These are phyloP conservation scores for Chaetomium globosum DNA, from an alignment of 2,329 filamentous ascomycete genomes.

Conservation along the genomic window DNA sequence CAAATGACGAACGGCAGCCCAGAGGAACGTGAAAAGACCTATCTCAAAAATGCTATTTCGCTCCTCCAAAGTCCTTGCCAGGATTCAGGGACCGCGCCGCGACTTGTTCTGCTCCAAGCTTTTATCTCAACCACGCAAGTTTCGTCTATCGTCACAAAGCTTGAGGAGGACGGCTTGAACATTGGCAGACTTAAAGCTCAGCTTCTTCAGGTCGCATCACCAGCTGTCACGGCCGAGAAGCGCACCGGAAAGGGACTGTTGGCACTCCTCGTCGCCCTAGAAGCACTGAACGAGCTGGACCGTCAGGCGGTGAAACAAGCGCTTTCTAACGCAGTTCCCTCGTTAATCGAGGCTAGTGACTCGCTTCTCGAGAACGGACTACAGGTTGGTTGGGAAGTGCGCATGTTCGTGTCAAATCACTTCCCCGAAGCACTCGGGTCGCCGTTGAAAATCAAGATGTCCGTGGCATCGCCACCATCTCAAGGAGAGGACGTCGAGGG, in stretches of 20 bases:
- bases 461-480: slow-evolving; percentile 27
- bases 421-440: slow-evolving; percentile 42
- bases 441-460: slow-evolving; percentile 43
- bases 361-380: slow-evolving; percentile 31
- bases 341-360: slow-evolving; percentile 33
- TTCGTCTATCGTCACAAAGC: slow-evolving; percentile 26
- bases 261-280: slow-evolving; percentile 33
- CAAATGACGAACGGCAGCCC: slow-evolving; percentile 50
- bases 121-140: slow-evolving; percentile 27
- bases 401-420: slow-evolving; percentile 48
- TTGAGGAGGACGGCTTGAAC: slow-evolving; percentile 26
- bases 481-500: slow-evolving; percentile 11
- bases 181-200: slow-evolving; percentile 19
- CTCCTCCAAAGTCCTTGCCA: slow-evolving; percentile 33
- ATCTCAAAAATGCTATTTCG: slow-evolving; percentile 39
- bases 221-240: slow-evolving; percentile 22
- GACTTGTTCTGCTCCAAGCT: slow-evolving; percentile 30
- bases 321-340: slow-evolving; percentile 18
- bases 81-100: slow-evolving; percentile 23
- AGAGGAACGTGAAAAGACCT: slow-evolving; percentile 46
- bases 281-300: slow-evolving; percentile 34
- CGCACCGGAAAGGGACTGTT: slow-evolving; percentile 28
- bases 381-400: slow-evolving; percentile 50
- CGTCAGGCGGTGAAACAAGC: slow-evolving; percentile 27
- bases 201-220: slow-evolving; percentile 23